Conservation (phyloP, 73 alveolate genomes). For the Blepharisma stoltei region DNA sequence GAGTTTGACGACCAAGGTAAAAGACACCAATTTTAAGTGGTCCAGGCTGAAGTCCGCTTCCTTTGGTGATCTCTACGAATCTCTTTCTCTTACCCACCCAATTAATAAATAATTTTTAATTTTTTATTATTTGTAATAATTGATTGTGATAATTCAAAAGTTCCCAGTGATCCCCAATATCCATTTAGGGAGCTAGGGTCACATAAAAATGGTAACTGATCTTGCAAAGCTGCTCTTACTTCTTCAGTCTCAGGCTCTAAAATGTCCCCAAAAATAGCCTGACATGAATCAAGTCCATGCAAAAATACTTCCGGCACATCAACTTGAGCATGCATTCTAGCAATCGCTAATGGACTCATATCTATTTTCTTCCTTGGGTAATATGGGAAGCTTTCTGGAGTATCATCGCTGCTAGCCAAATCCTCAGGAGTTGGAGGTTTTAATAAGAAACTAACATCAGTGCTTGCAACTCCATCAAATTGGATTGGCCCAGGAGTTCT, state of each 20-base stretch:
- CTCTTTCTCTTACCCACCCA: neutral
- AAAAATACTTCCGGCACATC: constrained; percentile 46
- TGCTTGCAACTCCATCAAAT: constrained; percentile 61
- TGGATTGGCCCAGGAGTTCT: constrained; percentile 86
- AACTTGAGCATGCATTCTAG: constrained; percentile 23
- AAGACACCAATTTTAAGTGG: constrained; percentile 62
- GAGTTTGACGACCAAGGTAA: constrained; percentile 63
- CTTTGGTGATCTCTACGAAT: neutral
- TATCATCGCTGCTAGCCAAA: neutral
- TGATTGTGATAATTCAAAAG: no score
- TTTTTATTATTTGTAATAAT: no score
- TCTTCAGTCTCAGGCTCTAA: constrained; percentile 42
- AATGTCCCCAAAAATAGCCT: constrained; percentile 9
- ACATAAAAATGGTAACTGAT: neutral
- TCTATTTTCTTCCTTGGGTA: neutral
- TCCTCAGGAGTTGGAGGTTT: constrained; percentile 12
- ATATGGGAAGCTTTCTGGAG: neutral
- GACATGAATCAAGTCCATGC: neutral
- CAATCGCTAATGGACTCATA: neutral
- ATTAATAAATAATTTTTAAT: no score
- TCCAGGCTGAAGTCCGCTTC: neutral
- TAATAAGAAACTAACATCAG: neutral
- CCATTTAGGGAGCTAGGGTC: no score
- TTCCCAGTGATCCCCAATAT: no score
- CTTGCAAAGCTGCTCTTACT: constrained; percentile 2